A percentile compares a stretch with the other conserved stretches of the same genome.
phyloP scores from a whole-genome alignment of 176 grass and related monocot species.

The Oryza longistaminata region DNA sequence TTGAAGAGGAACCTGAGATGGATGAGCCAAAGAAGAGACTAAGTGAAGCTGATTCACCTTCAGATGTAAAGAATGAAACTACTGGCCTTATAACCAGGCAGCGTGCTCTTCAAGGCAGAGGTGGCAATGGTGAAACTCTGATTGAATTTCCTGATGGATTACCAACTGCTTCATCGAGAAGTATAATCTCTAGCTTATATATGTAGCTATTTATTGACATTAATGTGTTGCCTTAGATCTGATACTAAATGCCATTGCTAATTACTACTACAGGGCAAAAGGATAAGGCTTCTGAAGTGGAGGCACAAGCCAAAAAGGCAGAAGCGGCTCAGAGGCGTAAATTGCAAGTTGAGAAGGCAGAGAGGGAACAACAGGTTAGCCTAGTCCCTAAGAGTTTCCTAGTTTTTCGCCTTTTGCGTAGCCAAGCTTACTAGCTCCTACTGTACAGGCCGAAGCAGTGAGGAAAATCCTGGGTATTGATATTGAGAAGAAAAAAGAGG shows the following conservation, averaged over 20 bases:
- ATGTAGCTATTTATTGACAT: conserved; percentile 9
- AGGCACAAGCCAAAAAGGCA: conserved; percentile 83
- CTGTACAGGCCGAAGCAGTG: conserved; percentile 64
- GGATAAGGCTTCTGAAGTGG: conserved; percentile 79
- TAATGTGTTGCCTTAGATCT: conserved; percentile 21
- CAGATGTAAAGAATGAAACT: conserved; percentile 47
- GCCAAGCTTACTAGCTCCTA: conserved; percentile 5
- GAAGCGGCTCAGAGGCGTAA: conserved; percentile 94
- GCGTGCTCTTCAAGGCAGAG: conserved; percentile 86
- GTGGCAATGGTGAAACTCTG: conserved; percentile 65
- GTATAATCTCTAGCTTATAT: conserved; percentile 47
- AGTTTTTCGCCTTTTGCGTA: neutral
- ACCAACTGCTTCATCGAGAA: conserved; percentile 86
- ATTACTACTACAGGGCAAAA: conserved; percentile 68
- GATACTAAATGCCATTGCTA: conserved; percentile 32
- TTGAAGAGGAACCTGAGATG: conserved; percentile 67
- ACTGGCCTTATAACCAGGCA: conserved; percentile 76
- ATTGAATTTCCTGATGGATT: conserved; percentile 94
- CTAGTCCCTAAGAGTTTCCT: neutral
- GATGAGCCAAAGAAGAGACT: conserved; percentile 52
- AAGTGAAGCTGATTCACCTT: conserved; percentile 43
- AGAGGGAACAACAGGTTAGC: conserved; percentile 80
- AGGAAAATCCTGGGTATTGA: conserved; percentile 82
- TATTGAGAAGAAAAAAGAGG: conserved; percentile 73
- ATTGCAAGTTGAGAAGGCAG: conserved; percentile 97